These are phyloP conservation scores for Calonectria multiphialidica DNA, from an alignment of 2,329 filamentous ascomycete genomes.

Conservation along the genomic window DNA sequence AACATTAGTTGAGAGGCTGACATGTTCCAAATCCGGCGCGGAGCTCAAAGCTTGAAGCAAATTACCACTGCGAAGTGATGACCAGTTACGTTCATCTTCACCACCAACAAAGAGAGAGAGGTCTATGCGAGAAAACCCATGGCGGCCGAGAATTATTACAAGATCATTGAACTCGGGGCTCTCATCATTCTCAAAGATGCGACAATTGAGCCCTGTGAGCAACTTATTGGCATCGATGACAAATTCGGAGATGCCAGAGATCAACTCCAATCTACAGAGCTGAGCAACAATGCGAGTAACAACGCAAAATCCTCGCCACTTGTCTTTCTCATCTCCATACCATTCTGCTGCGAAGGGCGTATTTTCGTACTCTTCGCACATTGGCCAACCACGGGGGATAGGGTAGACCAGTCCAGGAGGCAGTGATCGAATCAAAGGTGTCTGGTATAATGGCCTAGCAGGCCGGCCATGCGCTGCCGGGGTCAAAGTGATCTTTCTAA, in stretches of 20 bases:
- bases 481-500: not conserved
- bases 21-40: not conserved
- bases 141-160: not conserved
- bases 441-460: not conserved
- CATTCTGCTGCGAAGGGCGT: not conserved
- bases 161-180: constrained; percentile 1
- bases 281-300: not conserved
- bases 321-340: not conserved
- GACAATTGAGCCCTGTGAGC: not conserved
- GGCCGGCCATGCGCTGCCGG: not conserved
- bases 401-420: not conserved
- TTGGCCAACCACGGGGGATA: not conserved
- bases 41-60: not conserved
- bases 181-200: not conserved
- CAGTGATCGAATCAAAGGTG: not conserved
- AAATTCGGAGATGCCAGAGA: not conserved
- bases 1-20: not conserved
- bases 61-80: not conserved
- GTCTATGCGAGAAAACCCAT: not conserved
- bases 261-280: not conserved
- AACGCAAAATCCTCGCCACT: constrained; percentile 24
- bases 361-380: too few species aligned
- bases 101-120: not conserved
- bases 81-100: too few species aligned
- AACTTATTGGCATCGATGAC: constrained; percentile 7